Evolutionary conservation across 2,329 filamentous ascomycete species (phyloP).

Genomic region (Exophiala sp.): DNA sequence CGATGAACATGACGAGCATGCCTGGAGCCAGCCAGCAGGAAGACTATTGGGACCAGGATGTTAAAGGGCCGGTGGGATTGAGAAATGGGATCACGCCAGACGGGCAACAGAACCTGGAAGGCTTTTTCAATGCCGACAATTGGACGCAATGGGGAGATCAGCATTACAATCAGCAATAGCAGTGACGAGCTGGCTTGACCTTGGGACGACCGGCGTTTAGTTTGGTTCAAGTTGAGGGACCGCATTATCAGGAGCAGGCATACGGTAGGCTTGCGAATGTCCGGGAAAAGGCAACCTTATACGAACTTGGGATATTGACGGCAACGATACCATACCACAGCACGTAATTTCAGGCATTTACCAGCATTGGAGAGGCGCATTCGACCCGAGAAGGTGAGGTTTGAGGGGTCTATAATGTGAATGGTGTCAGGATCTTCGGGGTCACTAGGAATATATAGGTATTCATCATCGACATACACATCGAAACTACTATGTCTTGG

Average conservation of each 20-base stretch:
- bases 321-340: too few relatives aligned
- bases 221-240: background rate
- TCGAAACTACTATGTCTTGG: too few relatives aligned
- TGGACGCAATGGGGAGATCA: constrained; percentile 12
- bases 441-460: too few relatives aligned
- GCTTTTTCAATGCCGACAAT: constrained; percentile 16
- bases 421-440: too few relatives aligned
- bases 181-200: background rate
- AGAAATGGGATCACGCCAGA: constrained; percentile 15
- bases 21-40: constrained; percentile 4
- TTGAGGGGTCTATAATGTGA: too few relatives aligned
- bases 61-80: constrained; percentile 8
- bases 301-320: too few relatives aligned
- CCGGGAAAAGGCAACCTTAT: too few relatives aligned
- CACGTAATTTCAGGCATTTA: too few relatives aligned
- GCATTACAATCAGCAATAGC: background rate
- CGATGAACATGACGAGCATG: background rate
- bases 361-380: too few relatives aligned
- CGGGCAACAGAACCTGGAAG: constrained; percentile 14
- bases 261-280: too few relatives aligned
- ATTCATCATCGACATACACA: too few relatives aligned
- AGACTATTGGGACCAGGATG: constrained; percentile 22
- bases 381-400: too few relatives aligned
- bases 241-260: background rate
- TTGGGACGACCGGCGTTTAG: background rate